Evolutionary conservation across 2,329 filamentous ascomycete genomes (phyloP), one percentile per base, ranked within the genome.

Genomic region (Chaetomiaceae sp.): DNA sequence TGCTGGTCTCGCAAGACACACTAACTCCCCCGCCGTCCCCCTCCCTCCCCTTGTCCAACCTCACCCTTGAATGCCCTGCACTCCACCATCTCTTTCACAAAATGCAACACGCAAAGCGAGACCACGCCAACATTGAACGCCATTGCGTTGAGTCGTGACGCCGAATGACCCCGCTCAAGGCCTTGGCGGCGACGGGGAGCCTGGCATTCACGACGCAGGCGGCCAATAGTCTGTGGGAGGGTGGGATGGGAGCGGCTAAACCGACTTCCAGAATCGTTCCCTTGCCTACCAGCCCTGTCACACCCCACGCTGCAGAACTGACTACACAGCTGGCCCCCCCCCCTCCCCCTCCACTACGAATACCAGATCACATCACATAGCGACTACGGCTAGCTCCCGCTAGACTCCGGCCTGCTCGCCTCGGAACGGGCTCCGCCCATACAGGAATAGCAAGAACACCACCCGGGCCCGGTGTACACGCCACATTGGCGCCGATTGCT

Each of bases 141-240:
- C 34, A 40, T 32, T 13, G 1, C 29, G 20, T 13, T 29, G 10
- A 33, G 21, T 21, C 37, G 25, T 42, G 37, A 42, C 14, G 46
- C 46, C 34, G n/a, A 14, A 29, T 29, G 32, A 56, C 50, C 54
- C 54, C 54, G 50, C 50, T 44, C 21, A 30, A 37, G 8, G 33
- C 43, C 49, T 49, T 52, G 49, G 53, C 48, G 20, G n/a, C 38
- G 14, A 3, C 29, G 41, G n/a, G n/a, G 21, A 53, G 30, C 51
- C 29, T 36, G 45, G 36, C 49, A 34, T 46, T 51, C 49, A 48
- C 42, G 37, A 43, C 37, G 52, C 52, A 53, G 11, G 53, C 45
- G 38, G 41, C 42, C 55, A 57, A 57, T 57, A 57, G 52, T 53
- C 27, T 21, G 42, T 33, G 42, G 37, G 21, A 41, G n/a, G 38